phyloP scores from a whole-genome alignment of 768 basidiomycete genomes.

The Plicaturopsis crispa region DNA sequence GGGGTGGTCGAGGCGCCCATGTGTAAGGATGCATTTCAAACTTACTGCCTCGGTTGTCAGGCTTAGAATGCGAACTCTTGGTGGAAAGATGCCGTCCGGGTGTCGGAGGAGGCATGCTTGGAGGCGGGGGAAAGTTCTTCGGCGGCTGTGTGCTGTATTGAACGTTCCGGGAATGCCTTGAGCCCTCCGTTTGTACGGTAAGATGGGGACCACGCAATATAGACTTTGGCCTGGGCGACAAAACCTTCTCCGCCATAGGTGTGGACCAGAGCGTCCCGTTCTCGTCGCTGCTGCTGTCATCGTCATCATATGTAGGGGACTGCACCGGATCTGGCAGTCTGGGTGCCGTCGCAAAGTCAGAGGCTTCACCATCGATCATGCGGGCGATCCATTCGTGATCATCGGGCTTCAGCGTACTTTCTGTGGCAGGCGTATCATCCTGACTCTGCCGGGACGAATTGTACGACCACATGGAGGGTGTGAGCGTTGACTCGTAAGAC shows the following conservation, averaged over 20 bases:
- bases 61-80: constrained; percentile 14
- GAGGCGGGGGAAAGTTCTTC: constrained; percentile 6
- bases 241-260: constrained; percentile 27
- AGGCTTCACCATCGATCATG: constrained; percentile 10
- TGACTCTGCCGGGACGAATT: constrained; percentile 1
- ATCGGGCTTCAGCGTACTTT: constrained; percentile 23
- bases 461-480: too few relatives aligned
- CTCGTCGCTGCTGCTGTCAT: constrained; percentile 37
- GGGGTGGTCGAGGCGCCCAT: constrained; percentile 86
- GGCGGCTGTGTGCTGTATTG: background rate
- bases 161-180: background rate
- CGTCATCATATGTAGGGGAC: constrained; percentile 17
- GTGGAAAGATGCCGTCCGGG: constrained; percentile 16
- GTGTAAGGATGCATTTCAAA: constrained; percentile 62
- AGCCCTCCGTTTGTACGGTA: constrained; percentile 33
- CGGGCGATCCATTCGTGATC: constrained; percentile 20
- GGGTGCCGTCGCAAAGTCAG: background rate
- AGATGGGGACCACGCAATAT: constrained; percentile 32
- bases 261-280: constrained; percentile 40
- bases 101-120: constrained; percentile 10
- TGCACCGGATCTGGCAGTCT: background rate
- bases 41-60: constrained; percentile 36
- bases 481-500: too few relatives aligned
- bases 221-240: constrained; percentile 16
- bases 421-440: constrained; percentile 9